Conservation (phyloP, 2,329 filamentous ascomycete species). For the Tothia fuscella region DNA sequence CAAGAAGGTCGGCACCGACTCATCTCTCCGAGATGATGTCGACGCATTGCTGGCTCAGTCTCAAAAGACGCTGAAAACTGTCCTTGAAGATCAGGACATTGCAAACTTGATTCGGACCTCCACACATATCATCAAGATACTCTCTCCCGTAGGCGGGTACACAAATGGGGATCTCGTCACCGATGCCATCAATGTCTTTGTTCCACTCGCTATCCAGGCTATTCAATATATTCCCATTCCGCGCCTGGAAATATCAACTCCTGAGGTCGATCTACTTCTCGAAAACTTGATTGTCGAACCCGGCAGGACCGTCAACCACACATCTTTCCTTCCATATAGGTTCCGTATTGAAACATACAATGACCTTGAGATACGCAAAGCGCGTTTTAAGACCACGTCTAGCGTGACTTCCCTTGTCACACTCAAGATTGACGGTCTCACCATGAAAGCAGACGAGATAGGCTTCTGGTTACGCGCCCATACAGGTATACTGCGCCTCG, state of each 20-base stretch:
- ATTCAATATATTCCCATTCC: conserved; percentile 86
- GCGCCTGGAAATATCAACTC: conserved; percentile 74
- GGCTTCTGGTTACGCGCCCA: conserved; percentile 83
- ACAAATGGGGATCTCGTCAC: conserved; percentile 60
- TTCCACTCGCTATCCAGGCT: conserved; percentile 62
- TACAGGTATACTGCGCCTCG: conserved; percentile 59
- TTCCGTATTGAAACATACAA: conserved; percentile 75
- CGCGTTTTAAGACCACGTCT: conserved; percentile 55
- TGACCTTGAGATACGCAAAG: conserved; percentile 74
- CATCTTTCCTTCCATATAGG: conserved; percentile 79
- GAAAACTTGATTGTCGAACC: conserved; percentile 89
- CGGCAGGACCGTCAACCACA: conserved; percentile 68
- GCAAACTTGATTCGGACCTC: conserved; percentile 56
- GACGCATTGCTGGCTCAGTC: conserved; percentile 59
- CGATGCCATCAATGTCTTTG: conserved; percentile 68
- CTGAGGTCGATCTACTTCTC: conserved; percentile 70
- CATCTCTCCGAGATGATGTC: conserved; percentile 59
- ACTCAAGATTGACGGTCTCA: conserved; percentile 70
- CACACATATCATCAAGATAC: conserved; percentile 53
- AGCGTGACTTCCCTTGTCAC: conserved; percentile 56
- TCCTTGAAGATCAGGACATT: conserved; percentile 61
- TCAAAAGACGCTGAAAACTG: conserved; percentile 54
- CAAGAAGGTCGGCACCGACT: conserved; percentile 48
- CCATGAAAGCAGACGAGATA: conserved; percentile 71
- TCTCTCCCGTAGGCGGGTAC: conserved; percentile 53